Conservation (phyloP, 805 yeast species). For the Lipomyces kockii region DNA sequence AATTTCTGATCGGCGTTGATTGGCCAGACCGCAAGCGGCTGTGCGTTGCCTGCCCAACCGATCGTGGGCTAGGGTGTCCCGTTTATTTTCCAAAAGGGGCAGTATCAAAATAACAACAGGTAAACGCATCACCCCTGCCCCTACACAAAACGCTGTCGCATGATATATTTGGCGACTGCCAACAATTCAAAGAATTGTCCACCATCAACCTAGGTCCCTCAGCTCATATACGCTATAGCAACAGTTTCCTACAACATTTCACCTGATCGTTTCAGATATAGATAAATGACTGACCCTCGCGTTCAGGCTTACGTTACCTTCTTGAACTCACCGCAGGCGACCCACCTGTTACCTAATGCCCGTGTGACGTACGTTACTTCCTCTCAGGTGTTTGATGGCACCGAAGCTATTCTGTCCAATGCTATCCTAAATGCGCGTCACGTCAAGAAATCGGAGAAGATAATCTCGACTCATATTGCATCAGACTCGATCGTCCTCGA, state of each 20-base stretch:
- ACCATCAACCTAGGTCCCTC: background rate
- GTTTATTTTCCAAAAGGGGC: background rate
- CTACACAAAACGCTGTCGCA: background rate
- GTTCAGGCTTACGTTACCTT: constrained; percentile 23
- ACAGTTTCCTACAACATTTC: background rate
- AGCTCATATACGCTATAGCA: background rate
- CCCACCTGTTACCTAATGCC: constrained; percentile 10
- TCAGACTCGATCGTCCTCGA: constrained; percentile 39
- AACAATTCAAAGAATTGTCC: background rate
- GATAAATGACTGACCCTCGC: background rate
- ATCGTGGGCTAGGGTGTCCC: background rate
- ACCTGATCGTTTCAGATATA: background rate
- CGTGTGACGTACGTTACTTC: constrained; percentile 37
- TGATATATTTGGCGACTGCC: background rate
- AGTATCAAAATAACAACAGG: background rate
- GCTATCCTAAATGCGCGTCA: constrained; percentile 29
- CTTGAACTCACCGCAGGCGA: constrained; percentile 14
- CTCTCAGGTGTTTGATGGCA: constrained; percentile 31
- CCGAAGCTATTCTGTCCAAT: constrained; percentile 35
- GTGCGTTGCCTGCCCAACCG: background rate
- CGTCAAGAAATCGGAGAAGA: constrained; percentile 30
- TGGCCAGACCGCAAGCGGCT: background rate
- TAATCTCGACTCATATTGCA: constrained; percentile 32
- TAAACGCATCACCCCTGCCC: too few species aligned
- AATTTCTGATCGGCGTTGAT: background rate